Base-by-base conservation (phyloP, 139 green algal species). In the Picochlorum costavermella region DNA sequence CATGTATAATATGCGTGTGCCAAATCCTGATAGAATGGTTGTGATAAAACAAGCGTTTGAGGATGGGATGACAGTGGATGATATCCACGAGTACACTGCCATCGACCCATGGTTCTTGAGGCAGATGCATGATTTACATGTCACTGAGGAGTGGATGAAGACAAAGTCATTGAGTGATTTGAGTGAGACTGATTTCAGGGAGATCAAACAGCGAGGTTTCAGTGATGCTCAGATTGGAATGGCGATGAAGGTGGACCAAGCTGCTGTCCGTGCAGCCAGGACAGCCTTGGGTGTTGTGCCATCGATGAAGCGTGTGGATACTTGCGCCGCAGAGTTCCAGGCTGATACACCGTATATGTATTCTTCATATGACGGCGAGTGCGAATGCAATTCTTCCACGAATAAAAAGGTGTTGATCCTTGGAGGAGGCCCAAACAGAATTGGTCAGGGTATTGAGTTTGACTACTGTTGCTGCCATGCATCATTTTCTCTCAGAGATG, bases 401-500 rank as follows among this genome's bases (percentile, higher is more conserved):
- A 67, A 67, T 6, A 76, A 72, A 44, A 96, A 96, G 81, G 86
- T 99, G 56, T 84, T 99, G 33, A 99, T 99, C 67, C 84, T 99
- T 44, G 94, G 94, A 8, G 94, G 91, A n/a, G 94, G 94, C 2
- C 94, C 94, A 65, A 99, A 99, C 84, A 83, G 94, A 67, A 99
- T 99, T 65, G 94, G 94, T 51, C 94, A 99, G 84, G 94, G 94
- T 60, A 99, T 99, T 59, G 94, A 98, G 82, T 99, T 99, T 56
- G 94, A 99, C 79, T 99, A 99, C 87, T 99, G 94, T 89, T 99
- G 94, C 83, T 98, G 94, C 79, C 94, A 99, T 67, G 94, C 94
- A 6, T 94, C 90, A 4, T 99, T 95, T 74, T 79, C 90, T 2
- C 85, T 99, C 49, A 67, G 72, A 3, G 72, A 74, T 28, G 62